Percentiles rank a stretch among this genome's conserved stretches.
phyloP scores from a whole-genome alignment of 257 asterid genomes.

The Lithospermum erythrorhizon region DNA sequence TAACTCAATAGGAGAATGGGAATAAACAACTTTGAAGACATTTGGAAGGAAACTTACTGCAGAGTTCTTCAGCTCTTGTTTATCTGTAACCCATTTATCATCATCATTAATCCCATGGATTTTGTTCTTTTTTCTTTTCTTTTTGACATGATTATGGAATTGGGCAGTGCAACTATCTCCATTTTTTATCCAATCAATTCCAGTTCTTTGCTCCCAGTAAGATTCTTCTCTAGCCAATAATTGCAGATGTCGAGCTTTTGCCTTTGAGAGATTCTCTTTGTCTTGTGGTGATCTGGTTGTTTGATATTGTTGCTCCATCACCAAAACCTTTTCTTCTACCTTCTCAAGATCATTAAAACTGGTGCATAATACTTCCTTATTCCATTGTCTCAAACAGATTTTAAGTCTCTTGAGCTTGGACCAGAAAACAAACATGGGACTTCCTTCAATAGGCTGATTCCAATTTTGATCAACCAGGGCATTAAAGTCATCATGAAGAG shows the following conservation, averaged over 20 bases:
- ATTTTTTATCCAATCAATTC: neutral
- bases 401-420: neutral
- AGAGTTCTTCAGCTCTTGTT: too few species aligned
- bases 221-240: neutral
- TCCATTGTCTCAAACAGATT: neutral
- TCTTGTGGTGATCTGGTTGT: too few species aligned
- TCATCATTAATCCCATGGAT: neutral
- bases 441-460: neutral
- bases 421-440: neutral
- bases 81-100: too few species aligned
- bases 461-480: neutral
- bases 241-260: neutral
- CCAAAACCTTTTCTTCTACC: too few species aligned
- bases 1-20: too few species aligned
- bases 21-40: too few species aligned
- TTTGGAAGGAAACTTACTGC: too few species aligned
- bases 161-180: neutral
- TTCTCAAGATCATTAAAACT: neutral
- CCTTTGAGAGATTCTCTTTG: too few species aligned
- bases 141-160: neutral
- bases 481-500: neutral
- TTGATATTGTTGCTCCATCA: too few species aligned
- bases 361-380: neutral
- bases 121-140: neutral
- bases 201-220: neutral